Conservation (phyloP, 805 yeast genomes). For the Ogataea ramenticola region DNA sequence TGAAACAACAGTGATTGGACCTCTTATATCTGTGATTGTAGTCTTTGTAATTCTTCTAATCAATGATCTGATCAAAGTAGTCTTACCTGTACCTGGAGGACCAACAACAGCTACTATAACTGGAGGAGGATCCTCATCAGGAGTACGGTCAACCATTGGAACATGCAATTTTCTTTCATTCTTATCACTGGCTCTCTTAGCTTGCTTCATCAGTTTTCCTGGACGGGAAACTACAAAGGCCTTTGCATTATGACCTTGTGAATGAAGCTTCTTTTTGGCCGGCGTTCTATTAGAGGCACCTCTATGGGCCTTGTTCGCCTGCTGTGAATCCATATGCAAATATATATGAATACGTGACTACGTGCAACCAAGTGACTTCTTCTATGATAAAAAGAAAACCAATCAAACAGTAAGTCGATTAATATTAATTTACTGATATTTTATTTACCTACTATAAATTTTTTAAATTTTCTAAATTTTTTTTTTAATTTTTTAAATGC, state of each 20-base stretch:
- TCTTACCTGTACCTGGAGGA: slow-evolving; percentile 97
- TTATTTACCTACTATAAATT: no score
- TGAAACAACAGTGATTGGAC: slow-evolving; percentile 94
- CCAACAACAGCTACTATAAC: slow-evolving; percentile 95
- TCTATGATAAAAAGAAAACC: no score
- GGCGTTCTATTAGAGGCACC: slow-evolving; percentile 41
- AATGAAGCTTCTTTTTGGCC: slow-evolving; percentile 81
- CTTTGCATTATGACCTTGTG: slow-evolving; percentile 78
- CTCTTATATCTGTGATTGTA: slow-evolving; percentile 76
- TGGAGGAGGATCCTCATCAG: slow-evolving; percentile 97
- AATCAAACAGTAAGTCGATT: no score
- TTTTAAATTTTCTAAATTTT: no score
- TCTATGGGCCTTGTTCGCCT: slow-evolving; percentile 71
- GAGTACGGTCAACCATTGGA: slow-evolving; percentile 96
- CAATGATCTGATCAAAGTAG: slow-evolving; percentile 84
- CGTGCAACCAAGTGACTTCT: no score
- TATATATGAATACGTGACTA: no score
- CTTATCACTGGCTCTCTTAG: slow-evolving; percentile 76
- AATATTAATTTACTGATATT: no score
- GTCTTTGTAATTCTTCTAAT: slow-evolving; percentile 86
- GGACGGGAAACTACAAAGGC: slow-evolving; percentile 84
- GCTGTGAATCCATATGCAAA: slow-evolving; percentile 13
- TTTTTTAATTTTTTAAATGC: no score
- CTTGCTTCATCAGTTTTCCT: slow-evolving; percentile 76
- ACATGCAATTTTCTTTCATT: slow-evolving; percentile 85